phyloP scores from a whole-genome alignment of 2,329 filamentous ascomycete species.

The Cladosporium colombiae region DNA sequence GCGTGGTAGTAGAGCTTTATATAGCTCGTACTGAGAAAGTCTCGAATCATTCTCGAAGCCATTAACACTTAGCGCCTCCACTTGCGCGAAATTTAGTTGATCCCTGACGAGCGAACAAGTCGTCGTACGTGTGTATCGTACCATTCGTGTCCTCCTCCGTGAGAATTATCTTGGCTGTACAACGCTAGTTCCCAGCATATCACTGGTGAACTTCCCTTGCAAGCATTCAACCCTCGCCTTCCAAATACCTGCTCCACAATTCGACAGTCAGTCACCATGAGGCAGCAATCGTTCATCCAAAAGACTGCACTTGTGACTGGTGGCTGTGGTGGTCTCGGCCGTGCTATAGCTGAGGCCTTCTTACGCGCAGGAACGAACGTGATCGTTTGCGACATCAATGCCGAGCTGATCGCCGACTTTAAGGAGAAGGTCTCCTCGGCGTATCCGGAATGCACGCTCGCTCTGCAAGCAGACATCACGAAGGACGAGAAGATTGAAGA shows the following conservation, averaged over 20 bases:
- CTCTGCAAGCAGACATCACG: conserved; percentile 43
- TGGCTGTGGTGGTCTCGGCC: conserved; percentile 38
- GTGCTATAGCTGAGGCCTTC: conserved; percentile 37
- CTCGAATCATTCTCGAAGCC: background rate
- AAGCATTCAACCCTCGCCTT: background rate
- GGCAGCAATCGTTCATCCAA: conserved; percentile 18
- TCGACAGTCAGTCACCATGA: conserved; percentile 6
- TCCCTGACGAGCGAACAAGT: background rate
- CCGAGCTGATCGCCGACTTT: conserved; percentile 34
- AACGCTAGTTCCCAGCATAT: background rate
- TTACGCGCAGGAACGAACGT: conserved; percentile 38
- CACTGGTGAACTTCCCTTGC: background rate
- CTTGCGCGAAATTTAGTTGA: background rate
- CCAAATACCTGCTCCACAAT: background rate
- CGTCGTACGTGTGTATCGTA: background rate
- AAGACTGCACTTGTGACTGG: conserved; percentile 40
- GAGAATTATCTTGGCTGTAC: background rate
- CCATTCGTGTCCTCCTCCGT: background rate
- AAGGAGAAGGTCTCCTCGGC: conserved; percentile 29
- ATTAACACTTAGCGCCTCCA: background rate
- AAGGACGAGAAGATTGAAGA: conserved; percentile 38
- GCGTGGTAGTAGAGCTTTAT: background rate
- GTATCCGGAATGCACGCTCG: conserved; percentile 31
- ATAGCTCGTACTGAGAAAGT: background rate
- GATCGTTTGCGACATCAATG: conserved; percentile 40